Percentiles rank a stretch among this genome's conserved stretches.
Evolutionary conservation across 2,329 filamentous ascomycete genomes (phyloP).

Genomic region (Aspergillus neotritici): DNA sequence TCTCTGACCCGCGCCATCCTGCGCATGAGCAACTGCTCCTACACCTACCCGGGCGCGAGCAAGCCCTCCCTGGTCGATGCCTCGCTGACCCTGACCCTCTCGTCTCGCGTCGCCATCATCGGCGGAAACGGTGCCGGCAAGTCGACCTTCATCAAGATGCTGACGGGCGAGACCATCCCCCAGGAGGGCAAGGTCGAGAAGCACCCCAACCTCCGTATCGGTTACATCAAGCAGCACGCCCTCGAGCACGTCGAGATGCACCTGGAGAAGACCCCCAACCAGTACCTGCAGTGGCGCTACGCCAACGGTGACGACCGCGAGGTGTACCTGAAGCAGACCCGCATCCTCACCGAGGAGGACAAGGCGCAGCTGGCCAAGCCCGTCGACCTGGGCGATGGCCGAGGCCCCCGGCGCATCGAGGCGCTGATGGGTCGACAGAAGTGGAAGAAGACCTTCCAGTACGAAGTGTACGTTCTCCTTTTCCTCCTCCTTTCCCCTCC

Average conservation of each 20-base stretch:
- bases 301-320: conserved; percentile 95
- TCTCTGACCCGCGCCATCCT: conserved; percentile 90
- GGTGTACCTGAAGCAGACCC: conserved; percentile 95
- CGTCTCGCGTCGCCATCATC: conserved; percentile 91
- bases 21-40: conserved; percentile 86
- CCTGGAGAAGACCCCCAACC: conserved; percentile 96
- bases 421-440: conserved; percentile 92
- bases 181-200: conserved; percentile 86
- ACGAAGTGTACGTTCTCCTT: conserved; percentile 66
- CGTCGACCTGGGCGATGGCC: conserved; percentile 79
- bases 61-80: conserved; percentile 87
- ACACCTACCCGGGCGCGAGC: conserved; percentile 80
- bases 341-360: conserved; percentile 78
- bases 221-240: conserved; percentile 99
- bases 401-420: conserved; percentile 71
- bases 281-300: conserved; percentile 98
- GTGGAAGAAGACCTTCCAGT: conserved; percentile 98
- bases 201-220: conserved; percentile 96
- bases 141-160: conserved; percentile 93
- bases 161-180: conserved; percentile 87
- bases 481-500: not conserved
- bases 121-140: conserved; percentile 97
- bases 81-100: conserved; percentile 80
- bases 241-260: conserved; percentile 99
- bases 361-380: conserved; percentile 86